phyloP scores from a whole-genome alignment of 1,284 basidiomycete genomes.

The Lignosus rhinocerotis region DNA sequence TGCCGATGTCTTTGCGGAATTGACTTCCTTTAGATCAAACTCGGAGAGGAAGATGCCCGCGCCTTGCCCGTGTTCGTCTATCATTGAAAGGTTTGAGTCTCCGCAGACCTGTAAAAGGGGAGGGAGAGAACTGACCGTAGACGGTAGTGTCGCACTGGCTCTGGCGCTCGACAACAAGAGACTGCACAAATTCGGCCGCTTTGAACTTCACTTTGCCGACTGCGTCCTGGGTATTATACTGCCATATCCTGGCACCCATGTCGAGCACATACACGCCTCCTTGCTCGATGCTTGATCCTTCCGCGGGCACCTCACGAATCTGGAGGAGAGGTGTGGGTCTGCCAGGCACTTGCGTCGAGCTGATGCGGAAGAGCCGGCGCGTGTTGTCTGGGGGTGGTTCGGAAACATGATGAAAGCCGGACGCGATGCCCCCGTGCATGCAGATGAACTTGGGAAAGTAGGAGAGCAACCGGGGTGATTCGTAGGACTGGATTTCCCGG shows the following conservation, averaged over 20 bases:
- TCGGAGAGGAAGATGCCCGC: conserved; percentile 48
- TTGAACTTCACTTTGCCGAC: conserved; percentile 57
- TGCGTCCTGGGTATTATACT: conserved; percentile 55
- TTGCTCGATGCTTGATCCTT: conserved; percentile 46
- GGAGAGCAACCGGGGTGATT: conserved; percentile 58
- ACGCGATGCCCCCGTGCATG: conserved; percentile 56
- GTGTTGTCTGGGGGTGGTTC: conserved; percentile 44
- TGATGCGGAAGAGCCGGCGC: conserved; percentile 50
- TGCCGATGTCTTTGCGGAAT: background rate
- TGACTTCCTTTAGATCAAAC: conserved; percentile 35
- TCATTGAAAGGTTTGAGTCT: too few relatives aligned
- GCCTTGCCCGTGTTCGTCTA: conserved; percentile 53
- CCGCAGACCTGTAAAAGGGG: too few relatives aligned
- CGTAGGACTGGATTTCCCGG: conserved; percentile 59
- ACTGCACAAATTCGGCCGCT: conserved; percentile 58
- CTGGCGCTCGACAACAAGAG: conserved; percentile 44
- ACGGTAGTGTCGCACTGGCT: conserved; percentile 47
- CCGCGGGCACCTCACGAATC: conserved; percentile 49
- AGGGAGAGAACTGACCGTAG: conserved; percentile 47
- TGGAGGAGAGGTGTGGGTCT: conserved; percentile 36
- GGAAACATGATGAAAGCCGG: conserved; percentile 62
- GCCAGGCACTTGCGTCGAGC: conserved; percentile 16
- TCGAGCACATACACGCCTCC: conserved; percentile 63
- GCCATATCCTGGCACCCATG: conserved; percentile 50
- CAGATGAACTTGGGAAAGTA: conserved; percentile 57